Evolutionary conservation across 176 grass and related monocot genomes (phyloP).

Genomic region (Oryza glumipatula): DNA sequence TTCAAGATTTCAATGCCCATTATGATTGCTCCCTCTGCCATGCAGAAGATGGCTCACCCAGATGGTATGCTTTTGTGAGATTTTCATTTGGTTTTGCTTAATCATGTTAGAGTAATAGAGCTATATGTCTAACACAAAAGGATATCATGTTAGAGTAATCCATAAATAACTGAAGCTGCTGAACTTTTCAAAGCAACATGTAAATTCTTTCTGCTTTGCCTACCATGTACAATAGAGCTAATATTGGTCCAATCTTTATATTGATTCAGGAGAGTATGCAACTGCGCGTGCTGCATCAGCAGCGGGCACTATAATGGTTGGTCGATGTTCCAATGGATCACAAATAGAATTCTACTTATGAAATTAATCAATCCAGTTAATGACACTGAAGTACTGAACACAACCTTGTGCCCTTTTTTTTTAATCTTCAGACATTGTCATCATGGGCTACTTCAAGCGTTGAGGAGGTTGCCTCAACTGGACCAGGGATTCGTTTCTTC

Average conservation of each 20-base stretch:
- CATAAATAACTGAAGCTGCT: background rate
- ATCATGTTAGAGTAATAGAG: background rate
- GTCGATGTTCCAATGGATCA: slow-evolving; percentile 11
- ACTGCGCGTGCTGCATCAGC: slow-evolving; percentile 84
- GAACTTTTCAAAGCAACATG: background rate
- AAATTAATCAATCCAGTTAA: slow-evolving; percentile 1
- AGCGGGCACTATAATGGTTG: slow-evolving; percentile 91
- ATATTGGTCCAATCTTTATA: slow-evolving; percentile 19
- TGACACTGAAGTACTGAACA: slow-evolving; percentile 19
- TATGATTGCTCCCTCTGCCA: slow-evolving; percentile 88
- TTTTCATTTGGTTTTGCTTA: background rate
- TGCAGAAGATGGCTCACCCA: slow-evolving; percentile 99
- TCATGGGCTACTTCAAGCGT: slow-evolving; percentile 99
- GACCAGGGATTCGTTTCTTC: slow-evolving; percentile 97
- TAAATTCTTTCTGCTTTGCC: background rate
- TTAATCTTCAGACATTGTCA: slow-evolving; percentile 74
- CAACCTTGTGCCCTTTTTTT: background rate
- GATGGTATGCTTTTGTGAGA: slow-evolving; percentile 55
- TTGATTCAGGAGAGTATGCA: slow-evolving; percentile 79
- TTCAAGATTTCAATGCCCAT: slow-evolving; percentile 99
- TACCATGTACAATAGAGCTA: slow-evolving; percentile 1
- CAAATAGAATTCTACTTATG: slow-evolving; percentile 15
- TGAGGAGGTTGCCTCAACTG: slow-evolving; percentile 95
- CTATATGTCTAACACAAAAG: background rate
- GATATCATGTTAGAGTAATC: background rate